Evolutionary conservation across 805 yeast genomes (phyloP).

Genomic region (Candida koratica): DNA sequence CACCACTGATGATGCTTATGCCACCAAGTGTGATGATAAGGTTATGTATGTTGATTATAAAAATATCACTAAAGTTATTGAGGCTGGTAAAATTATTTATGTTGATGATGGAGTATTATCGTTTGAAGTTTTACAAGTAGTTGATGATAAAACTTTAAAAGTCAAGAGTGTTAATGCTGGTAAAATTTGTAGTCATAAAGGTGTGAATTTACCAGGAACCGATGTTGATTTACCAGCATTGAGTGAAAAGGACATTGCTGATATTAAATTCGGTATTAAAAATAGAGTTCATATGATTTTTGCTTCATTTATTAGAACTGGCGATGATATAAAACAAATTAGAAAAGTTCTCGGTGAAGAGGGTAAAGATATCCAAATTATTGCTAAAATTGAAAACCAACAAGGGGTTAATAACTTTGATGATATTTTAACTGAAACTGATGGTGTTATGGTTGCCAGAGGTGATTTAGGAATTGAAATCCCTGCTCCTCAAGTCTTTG

Average conservation of each 20-base stretch:
- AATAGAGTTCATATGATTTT: slow-evolving; percentile 97
- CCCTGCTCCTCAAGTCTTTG: slow-evolving; percentile 97
- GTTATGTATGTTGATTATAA: slow-evolving; percentile 89
- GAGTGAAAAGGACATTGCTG: slow-evolving; percentile 92
- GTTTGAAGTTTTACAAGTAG: slow-evolving; percentile 83
- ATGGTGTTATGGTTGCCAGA: slow-evolving; percentile 99
- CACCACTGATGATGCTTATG: slow-evolving; percentile 83
- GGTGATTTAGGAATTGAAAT: slow-evolving; percentile 99
- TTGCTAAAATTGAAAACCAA: slow-evolving; percentile 97
- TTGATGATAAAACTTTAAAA: slow-evolving; percentile 75
- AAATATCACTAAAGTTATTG: slow-evolving; percentile 93
- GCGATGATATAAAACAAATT: slow-evolving; percentile 82
- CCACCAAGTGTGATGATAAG: slow-evolving; percentile 67
- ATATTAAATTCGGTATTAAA: slow-evolving; percentile 92
- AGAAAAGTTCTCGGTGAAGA: slow-evolving; percentile 95
- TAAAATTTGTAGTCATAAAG: slow-evolving; percentile 94
- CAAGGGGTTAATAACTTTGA: slow-evolving; percentile 99
- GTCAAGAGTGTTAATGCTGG: slow-evolving; percentile 92
- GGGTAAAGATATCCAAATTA: slow-evolving; percentile 93
- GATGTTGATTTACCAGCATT: slow-evolving; percentile 98
- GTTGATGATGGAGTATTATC: slow-evolving; percentile 97
- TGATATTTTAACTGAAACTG: slow-evolving; percentile 89
- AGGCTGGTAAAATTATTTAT: slow-evolving; percentile 84
- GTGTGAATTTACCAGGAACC: slow-evolving; percentile 98
- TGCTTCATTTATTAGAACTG: slow-evolving; percentile 97